These are phyloP conservation scores for Cutaneotrichosporon cavernicola DNA, from an alignment of 1,284 basidiomycete species.

Conservation along the genomic window DNA sequence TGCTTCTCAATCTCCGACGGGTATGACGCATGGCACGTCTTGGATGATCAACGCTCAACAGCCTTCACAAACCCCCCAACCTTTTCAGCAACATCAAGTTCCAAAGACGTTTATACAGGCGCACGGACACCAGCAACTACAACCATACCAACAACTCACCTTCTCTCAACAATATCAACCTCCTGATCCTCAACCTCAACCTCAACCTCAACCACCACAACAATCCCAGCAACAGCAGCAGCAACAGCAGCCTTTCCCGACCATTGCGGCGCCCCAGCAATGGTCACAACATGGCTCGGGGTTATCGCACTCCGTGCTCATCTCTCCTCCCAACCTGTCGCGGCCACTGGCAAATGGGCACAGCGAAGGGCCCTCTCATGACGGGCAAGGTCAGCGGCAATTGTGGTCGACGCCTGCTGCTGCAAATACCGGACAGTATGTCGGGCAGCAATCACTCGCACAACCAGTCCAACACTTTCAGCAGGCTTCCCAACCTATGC, in stretches of 20 bases:
- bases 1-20: not conserved
- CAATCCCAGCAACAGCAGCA: not conserved
- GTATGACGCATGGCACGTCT: not conserved
- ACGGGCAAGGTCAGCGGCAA: not conserved
- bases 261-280: not conserved
- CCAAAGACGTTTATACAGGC: too few species aligned
- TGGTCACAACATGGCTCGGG: not conserved
- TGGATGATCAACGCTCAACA: not conserved
- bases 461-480: not conserved
- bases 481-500: not conserved
- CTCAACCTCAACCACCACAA: not conserved
- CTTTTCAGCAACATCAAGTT: not conserved
- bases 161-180: too few species aligned
- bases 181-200: too few species aligned
- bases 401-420: not conserved
- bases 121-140: not conserved
- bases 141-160: not conserved
- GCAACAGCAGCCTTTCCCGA: not conserved
- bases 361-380: not conserved
- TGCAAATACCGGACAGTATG: not conserved
- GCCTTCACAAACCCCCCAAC: not conserved
- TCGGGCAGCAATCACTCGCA: not conserved
- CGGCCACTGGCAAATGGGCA: not conserved
- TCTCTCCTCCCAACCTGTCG: not conserved
- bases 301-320: not conserved